Base-by-base conservation (phyloP, 495 filamentous ascomycete species). In the Terfezia boudieri region DNA sequence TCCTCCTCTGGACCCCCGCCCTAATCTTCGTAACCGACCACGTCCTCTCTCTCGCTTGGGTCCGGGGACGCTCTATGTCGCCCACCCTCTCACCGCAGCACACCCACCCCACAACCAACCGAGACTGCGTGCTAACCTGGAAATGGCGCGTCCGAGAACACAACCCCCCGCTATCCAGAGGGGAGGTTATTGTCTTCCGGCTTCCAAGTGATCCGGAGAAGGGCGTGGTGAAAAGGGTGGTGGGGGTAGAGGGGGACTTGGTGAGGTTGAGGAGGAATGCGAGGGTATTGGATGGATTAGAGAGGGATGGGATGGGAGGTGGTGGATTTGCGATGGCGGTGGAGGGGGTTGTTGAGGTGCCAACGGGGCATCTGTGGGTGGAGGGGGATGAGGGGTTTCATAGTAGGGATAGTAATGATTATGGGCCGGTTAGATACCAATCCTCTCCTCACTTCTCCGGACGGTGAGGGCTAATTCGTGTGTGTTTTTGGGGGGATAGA, bases 321-420 rank as follows among this genome's bases (percentile, higher is more conserved):
- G 54, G 0, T 60, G 64, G 11, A 67, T 71, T 58, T 16, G 50
- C 11, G 8, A 35, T 20, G 49, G 11, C 8, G 58, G 49, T 7
- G 16, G 49, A 23, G 20, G 52, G 36, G 14, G 12, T 59, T 14
- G 50, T 64, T 8, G 69, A 71, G 36, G 71, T 81, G 9, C 76
- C 76, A 0, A 67, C 64, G 52, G 77, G 77, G 9, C 74, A 79
- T 66, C 69, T 79, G 32, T 81, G 77, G 77, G 60, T 81, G 35
- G 77, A 81, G 57, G 77, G 77, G 1, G 77, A 78, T 61, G 73
- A 71, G 12, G 61, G 60, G 35, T 69, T 73, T 55, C 71, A 68
- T 58, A 71, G 71, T 50, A 57, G 75, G 22, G 77, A 81, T 62
- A 79, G 76, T 55, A 79, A 79, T 66, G 68, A 66, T 1, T 79